Evolutionary conservation across 2,329 filamentous ascomycete species (phyloP).

Genomic region (Fusarium aywerte): DNA sequence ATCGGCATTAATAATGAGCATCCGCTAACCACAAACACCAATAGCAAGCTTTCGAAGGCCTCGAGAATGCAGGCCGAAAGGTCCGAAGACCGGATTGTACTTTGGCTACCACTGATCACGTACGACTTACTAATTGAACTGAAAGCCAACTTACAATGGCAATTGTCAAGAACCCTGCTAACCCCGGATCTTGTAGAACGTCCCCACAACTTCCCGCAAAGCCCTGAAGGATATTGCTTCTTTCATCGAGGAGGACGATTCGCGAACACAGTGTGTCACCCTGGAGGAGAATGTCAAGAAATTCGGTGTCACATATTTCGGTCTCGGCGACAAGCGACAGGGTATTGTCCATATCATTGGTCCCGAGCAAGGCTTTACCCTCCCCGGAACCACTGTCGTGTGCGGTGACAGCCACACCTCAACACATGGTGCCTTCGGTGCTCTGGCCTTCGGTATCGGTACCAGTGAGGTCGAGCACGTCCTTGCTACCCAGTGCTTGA

Average conservation of each 20-base stretch:
- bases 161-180: conserved; percentile 19
- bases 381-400: conserved; percentile 95
- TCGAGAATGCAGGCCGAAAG: conserved; percentile 86
- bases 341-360: conserved; percentile 99
- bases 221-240: conserved; percentile 91
- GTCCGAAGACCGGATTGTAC: conserved; percentile 97
- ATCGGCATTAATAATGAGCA: conserved; percentile 13
- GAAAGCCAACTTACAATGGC: neutral
- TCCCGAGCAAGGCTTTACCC: conserved; percentile 97
- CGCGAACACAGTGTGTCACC: conserved; percentile 91
- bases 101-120: conserved; percentile 94
- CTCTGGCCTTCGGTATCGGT: conserved; percentile 95
- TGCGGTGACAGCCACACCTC: conserved; percentile 99
- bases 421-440: conserved; percentile 95
- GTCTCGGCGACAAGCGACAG: conserved; percentile 93
- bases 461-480: conserved; percentile 99
- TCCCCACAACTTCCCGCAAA: conserved; percentile 91
- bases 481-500: conserved; percentile 92
- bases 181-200: conserved; percentile 70
- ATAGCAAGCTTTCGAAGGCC: conserved; percentile 95
- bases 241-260: conserved; percentile 96
- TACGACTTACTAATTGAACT: conserved; percentile 60
- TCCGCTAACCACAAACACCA: conserved; percentile 31
- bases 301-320: conserved; percentile 97
- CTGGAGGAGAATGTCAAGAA: conserved; percentile 98